phyloP scores from a whole-genome alignment of 2,329 filamentous ascomycete genomes.

The Pseudophaeomoniella oleicola region DNA sequence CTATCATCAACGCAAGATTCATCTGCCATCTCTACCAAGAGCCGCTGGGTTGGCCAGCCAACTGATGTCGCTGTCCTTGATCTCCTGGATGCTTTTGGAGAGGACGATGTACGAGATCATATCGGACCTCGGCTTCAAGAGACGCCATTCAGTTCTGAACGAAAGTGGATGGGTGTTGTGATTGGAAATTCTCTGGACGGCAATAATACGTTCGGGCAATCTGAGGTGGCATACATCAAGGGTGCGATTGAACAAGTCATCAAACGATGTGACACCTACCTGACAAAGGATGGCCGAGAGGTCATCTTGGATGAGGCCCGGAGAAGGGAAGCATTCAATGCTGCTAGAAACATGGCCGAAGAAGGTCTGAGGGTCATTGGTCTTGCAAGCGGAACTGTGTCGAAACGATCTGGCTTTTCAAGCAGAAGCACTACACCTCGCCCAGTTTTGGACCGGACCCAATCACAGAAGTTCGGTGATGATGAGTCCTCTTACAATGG shows the following conservation, averaged over 20 bases:
- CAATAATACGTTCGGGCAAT: constrained; percentile 38
- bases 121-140: constrained; percentile 72
- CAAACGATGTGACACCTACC: constrained; percentile 75
- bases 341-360: constrained; percentile 73
- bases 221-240: constrained; percentile 87
- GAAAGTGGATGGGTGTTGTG: constrained; percentile 98
- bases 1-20: constrained; percentile 67
- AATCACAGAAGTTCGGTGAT: constrained; percentile 35
- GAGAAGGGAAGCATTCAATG: constrained; percentile 58
- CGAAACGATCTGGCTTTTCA: constrained; percentile 26
- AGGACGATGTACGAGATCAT: constrained; percentile 78
- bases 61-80: constrained; percentile 97
- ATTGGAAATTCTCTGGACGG: constrained; percentile 38
- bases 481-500: constrained; percentile 55
- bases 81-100: constrained; percentile 75
- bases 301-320: constrained; percentile 66
- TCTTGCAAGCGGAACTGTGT: constrained; percentile 72
- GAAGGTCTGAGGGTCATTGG: constrained; percentile 82
- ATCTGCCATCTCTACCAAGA: constrained; percentile 50
- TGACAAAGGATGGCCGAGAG: constrained; percentile 74
- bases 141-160: constrained; percentile 88
- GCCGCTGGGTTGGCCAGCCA: constrained; percentile 90
- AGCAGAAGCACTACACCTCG: constrained; percentile 37
- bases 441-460: constrained; percentile 7
- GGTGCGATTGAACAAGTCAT: constrained; percentile 82